These are phyloP conservation scores for Populus hybrid DNA, from an alignment of 441 rosid species.

Conservation along the genomic window DNA sequence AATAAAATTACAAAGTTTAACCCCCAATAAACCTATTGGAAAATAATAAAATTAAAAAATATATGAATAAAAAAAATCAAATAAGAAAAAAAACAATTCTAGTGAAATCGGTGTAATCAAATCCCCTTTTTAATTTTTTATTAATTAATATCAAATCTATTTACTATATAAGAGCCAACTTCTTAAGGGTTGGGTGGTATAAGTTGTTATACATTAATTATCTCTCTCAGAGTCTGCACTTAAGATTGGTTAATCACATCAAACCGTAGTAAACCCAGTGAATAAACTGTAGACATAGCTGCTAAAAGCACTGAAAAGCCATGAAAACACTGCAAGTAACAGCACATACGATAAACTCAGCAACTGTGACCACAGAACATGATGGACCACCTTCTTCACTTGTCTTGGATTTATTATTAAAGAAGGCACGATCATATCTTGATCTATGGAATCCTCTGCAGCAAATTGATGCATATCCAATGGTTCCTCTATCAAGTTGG, in stretches of 20 bases:
- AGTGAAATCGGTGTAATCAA: too few relatives aligned
- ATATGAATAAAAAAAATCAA: too few relatives aligned
- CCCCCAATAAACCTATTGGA: accelerated
- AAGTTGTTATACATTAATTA: too few relatives aligned
- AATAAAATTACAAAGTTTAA: too few relatives aligned
- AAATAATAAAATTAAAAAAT: too few relatives aligned
- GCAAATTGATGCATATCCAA: background rate
- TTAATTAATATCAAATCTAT: too few relatives aligned
- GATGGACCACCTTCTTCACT: background rate
- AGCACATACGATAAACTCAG: background rate
- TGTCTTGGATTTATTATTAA: background rate
- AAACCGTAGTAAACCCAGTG: background rate
- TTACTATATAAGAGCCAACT: too few relatives aligned
- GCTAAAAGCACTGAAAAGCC: background rate
- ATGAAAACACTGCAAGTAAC: background rate
- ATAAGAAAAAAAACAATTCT: too few relatives aligned
- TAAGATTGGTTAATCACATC: too few relatives aligned
- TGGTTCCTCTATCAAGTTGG: background rate
- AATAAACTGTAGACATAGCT: background rate
- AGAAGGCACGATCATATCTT: background rate
- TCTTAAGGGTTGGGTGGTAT: too few relatives aligned
- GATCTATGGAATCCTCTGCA: background rate
- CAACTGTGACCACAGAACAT: background rate
- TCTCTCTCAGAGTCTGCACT: too few relatives aligned
- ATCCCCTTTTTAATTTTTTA: too few relatives aligned